Evolutionary conservation across 768 basidiomycete species (phyloP), one percentile per base, ranked within the genome.

Genomic region (Hortiboletus campestris): DNA sequence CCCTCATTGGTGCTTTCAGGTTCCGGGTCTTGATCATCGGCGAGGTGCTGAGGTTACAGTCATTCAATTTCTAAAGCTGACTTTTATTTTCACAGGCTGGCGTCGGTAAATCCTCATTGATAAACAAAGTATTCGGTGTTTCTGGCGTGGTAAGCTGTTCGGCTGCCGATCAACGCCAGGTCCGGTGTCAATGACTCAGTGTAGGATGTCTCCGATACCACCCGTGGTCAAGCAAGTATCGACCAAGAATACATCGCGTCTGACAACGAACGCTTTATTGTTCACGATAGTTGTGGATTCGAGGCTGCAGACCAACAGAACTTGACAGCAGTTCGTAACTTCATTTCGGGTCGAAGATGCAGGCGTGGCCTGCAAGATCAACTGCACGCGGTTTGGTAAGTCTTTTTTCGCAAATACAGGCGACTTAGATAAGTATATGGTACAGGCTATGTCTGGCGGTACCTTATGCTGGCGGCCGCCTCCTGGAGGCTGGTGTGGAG

Each of bases 11-110:
- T 55, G 22, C 19, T 20, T n/a, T n/a, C 35, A 55, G 54, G 41
- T 55, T 55, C 43, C 54, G 54, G 2, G 28, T 55, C 17, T 19
- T 53, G 54, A 55, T 55, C 42, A 55, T 53, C 17, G 50, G 42
- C 41, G 28, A 36, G 44, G 48, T 54, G 14, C 29, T 22, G 39
- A 28, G 12, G 11, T 32, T 32, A 28, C 9, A 8, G n/a, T 22
- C n/a, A 4, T n/a, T 32, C 38, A 2, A 19, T 25, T 2, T 19
- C 10, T 6, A 32, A 31, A 16, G 20, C 39, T 51, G 16, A 48
- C 9, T n/a, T 11, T 39, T 17, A 3, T 48, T 9, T 12, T 28
- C 35, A 22, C 17, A 48, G 47, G 0, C 34, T 3, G 44, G 51
- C 17, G 35, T 52, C 19, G 43, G 51, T 11, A 52, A 52, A 47